Percentiles rank a stretch among this genome's conserved stretches.
phyloP scores from a whole-genome alignment of 768 basidiomycete species.

The Xerocomellus dryophilus region DNA sequence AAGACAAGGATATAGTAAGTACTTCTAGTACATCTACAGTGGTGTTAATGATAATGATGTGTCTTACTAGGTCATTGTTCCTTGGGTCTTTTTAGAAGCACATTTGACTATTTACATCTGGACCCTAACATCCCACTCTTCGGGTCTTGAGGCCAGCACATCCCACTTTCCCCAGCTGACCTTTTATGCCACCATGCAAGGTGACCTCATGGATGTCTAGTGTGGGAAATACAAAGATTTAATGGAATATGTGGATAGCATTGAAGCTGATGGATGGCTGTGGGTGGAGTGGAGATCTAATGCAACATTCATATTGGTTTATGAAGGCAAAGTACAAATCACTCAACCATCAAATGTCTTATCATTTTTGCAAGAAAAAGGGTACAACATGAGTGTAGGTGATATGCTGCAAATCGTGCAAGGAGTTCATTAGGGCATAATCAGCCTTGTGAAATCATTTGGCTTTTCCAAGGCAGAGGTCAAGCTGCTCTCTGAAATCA shows the following conservation, averaged over 20 bases:
- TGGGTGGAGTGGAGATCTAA: neutral
- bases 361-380: neutral
- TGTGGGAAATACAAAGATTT: neutral
- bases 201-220: neutral
- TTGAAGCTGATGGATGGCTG: neutral
- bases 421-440: neutral
- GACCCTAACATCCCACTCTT: neutral
- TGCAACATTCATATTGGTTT: neutral
- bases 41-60: neutral
- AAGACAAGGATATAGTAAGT: neutral
- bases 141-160: neutral
- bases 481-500: neutral
- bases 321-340: neutral
- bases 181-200: neutral
- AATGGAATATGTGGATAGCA: neutral
- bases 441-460: neutral
- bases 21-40: neutral
- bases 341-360: neutral
- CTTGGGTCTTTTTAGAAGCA: no score
- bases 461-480: neutral
- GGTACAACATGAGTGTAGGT: neutral
- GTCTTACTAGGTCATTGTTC: neutral
- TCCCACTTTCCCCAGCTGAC: neutral
- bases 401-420: neutral
- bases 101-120: neutral